phyloP scores from a whole-genome alignment of 2,329 filamentous ascomycete species.

The Simplicillium aogashimaense region DNA sequence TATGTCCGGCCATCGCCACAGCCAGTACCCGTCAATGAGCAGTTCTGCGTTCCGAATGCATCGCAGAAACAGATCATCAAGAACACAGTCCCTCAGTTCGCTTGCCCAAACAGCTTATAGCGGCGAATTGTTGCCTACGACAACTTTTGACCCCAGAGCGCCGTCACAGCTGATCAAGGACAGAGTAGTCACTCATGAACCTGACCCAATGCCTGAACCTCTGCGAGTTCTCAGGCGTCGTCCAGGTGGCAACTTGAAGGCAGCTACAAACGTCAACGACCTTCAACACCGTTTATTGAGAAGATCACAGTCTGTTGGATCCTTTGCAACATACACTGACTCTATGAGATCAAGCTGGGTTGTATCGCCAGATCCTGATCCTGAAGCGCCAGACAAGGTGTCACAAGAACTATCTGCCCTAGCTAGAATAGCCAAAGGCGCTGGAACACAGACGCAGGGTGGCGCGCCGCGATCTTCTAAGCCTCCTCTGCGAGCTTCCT shows the following conservation, averaged over 20 bases:
- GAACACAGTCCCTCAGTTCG: slow-evolving; percentile 40
- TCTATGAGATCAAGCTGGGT: slow-evolving; percentile 46
- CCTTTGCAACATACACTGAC: slow-evolving; percentile 49
- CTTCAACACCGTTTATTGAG: slow-evolving; percentile 38
- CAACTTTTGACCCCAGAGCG: slow-evolving; percentile 53
- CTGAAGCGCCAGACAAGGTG: slow-evolving; percentile 15
- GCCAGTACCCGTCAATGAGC: slow-evolving; percentile 17
- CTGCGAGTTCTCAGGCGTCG: slow-evolving; percentile 57
- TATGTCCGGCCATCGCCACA: slow-evolving; percentile 14
- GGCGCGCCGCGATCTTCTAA: slow-evolving; percentile 37
- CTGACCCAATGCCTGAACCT: slow-evolving; percentile 34
- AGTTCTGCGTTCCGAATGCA: slow-evolving; percentile 24
- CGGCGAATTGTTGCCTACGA: slow-evolving; percentile 37
- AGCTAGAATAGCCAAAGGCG: slow-evolving; percentile 41
- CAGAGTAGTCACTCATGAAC: slow-evolving; percentile 22
- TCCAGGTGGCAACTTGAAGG: slow-evolving; percentile 66
- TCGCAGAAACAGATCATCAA: slow-evolving; percentile 34
- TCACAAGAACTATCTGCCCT: slow-evolving; percentile 43
- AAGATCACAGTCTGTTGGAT: slow-evolving; percentile 48
- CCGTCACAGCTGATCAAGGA: slow-evolving; percentile 38
- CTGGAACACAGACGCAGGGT: slow-evolving; percentile 17
- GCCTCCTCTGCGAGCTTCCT: slow-evolving; percentile 60
- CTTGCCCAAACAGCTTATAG: slow-evolving; percentile 53
- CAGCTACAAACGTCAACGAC: slow-evolving; percentile 55
- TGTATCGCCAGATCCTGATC: slow-evolving; percentile 27